Base-by-base conservation (phyloP, 345 rosid genomes). In the Acer negundo region DNA sequence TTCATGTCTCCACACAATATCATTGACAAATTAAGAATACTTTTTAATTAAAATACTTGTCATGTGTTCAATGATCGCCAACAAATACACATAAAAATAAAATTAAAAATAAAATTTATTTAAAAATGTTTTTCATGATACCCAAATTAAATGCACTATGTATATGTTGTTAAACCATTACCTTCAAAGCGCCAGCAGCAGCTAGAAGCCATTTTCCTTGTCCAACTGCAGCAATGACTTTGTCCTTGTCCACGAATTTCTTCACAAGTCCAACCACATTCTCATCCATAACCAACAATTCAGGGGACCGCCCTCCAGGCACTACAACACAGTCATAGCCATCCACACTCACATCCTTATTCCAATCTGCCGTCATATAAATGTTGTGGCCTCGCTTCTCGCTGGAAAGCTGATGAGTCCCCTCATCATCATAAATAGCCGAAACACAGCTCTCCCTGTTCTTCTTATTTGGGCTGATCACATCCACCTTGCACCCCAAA, bases 231-330 rank as follows among this genome's bases (percentile, higher is more conserved):
- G 82, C 91, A 72, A 88, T 78, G 76, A 80, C 62, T 75, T 85
- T 88, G 44, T 59, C 86, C 55, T 84, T 81, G 59, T 79, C 84
- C 5, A 59, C 80, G 67, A 88, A 88, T 6, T 67, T 75, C 24
- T 55, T 84, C 46, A 88, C 86, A 42, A 88, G 74, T n/a, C 61
- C 68, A 22, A 88, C 61, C 16, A 80, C 91, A 6, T 84, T 86
- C 31, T 75, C 76, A 23, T 84, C 79, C 82, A 83, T 78, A 20
- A 88, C 87, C 69, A 88, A 77, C 26, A 88, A 70, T 76, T 88
- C 91, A 0, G 89, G 89, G 10, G 84, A 83, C 75, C 91, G 82
- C 69, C 91, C 91, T 67, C 89, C 89, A 0, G 91, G 91, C 51
- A 86, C 77, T 3, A 88, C 80, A 15, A 88, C 75, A 69, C 91